These are phyloP conservation scores for Cyclostephanos tholiformis DNA, from an alignment of 108 stramenopile species.

Conservation along the genomic window DNA sequence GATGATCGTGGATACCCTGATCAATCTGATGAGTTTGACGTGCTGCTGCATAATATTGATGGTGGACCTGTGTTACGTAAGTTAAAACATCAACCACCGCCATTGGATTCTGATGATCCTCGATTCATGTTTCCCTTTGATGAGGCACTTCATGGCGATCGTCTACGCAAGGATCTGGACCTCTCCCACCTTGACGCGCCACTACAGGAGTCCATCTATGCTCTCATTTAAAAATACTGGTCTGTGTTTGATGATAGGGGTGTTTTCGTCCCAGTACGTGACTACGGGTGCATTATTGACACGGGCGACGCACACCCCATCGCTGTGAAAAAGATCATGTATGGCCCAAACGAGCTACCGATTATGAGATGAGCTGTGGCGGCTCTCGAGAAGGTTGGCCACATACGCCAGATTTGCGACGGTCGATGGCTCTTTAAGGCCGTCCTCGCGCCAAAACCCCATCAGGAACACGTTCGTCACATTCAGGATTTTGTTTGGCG, in stretches of 20 bases:
- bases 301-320: not conserved
- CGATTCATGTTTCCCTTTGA: not conserved
- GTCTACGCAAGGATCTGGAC: not conserved
- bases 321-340: conserved; percentile 8
- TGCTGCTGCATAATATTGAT: not conserved
- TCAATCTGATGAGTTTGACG: not conserved
- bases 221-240: not conserved
- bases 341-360: conserved; percentile 1
- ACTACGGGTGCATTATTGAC: too few relatives aligned
- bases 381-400: conserved; percentile 4
- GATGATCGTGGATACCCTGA: not conserved
- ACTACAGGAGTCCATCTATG: not conserved
- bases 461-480: conserved; percentile 2
- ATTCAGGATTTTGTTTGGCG: conserved; percentile 3
- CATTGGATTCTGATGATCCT: not conserved
- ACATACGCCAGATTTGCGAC: conserved; percentile 1
- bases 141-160: not conserved
- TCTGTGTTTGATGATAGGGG: not conserved
- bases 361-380: not conserved
- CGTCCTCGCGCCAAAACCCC: not conserved
- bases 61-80: not conserved
- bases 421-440: conserved; percentile 3
- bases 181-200: not conserved
- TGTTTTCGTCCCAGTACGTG: not conserved
- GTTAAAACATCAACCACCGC: not conserved